Base-by-base conservation (phyloP, 1,284 basidiomycete species). In the Tausonia pullulans region DNA sequence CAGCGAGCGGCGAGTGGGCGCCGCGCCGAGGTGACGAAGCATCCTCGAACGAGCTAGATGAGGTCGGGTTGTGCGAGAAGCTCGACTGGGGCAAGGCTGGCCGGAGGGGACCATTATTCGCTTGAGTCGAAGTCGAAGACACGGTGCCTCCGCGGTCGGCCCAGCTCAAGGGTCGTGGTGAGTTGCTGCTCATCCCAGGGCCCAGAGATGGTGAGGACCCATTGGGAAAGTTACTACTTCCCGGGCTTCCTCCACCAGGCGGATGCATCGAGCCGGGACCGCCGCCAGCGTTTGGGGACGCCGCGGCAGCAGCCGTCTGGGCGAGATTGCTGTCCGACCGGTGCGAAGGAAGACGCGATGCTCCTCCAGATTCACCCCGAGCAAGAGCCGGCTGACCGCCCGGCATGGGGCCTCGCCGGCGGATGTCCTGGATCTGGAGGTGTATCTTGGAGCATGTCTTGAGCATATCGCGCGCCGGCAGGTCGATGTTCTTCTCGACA, bases 391-490 rank as follows among this genome's bases (percentile, higher is more conserved):
- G 58, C 16, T 64, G 39, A 13, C 52, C 58, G 14, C 46, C 13
- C 14, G 10, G 40, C 44, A 59, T 44, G 27, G 52, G 50, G 11
- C 58, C 41, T n/a, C 63, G 51, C 8, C 57, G 63, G 43, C 56
- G 58, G 27, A 27, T 27, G 11, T 55, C 49, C 41, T 60, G 63
- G 44, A 60, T 54, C n/a, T 60, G 61, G 41, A 65, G 43, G n/a
- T 58, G 57, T 58, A 67, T 74, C 48, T 84, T 86, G 67, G 90
- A 87, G 70, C 87, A 89, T 75, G 88, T 91, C 82, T 90, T 92
- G 79, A 92, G 78, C 72, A 94, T 89, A 60, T 94, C 90, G 74
- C 90, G 90, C 69, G 86, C 85, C 3, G 90, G 88, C 43, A 93
- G 80, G 54, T 94, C 90, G 76, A 90, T 77, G 64, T 83, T 85